Evolutionary conservation across 2,329 filamentous ascomycete species (phyloP), one percentile per base, ranked within the genome.

Genomic region (Truncatella angustata): DNA sequence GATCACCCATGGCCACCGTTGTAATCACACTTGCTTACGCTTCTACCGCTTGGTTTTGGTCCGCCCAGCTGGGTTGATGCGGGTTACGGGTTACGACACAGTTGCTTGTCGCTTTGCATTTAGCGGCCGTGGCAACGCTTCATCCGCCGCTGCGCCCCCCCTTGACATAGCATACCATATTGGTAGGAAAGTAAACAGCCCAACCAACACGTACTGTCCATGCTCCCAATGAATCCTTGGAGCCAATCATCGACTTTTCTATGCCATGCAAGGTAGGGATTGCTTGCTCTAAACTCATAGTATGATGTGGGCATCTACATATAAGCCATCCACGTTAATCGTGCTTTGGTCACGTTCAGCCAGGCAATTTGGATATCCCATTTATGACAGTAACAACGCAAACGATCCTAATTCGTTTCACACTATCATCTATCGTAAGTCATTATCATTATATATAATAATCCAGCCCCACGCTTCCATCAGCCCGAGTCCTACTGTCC

Each of bases 351-450:
- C n/a, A n/a, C n/a, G n/a, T n/a, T n/a, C n/a, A 32, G 7, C 28
- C 28, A 32, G 28, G 7, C 28, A 9, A 14, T 32, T 32, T 32
- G 28, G n/a, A n/a, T n/a, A n/a, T n/a, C n/a, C n/a, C 16, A 9
- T 16, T 44, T 23, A 10, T 44, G 44, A 20, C 26, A 35, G 16
- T 57, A 55, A 60, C 49, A 61, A 64, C 54, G 58, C 56, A 58
- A 63, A 63, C 58, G 62, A 61, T 39, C 45, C 56, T 34, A 61
- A 56, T 57, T 62, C 60, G 60, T 63, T 60, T 53, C 61, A 61
- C 58, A 63, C 63, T 56, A 59, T 61, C 62, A 51, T 64, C 57
- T 60, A 65, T 66, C 64, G 52, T 66, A 50, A 63, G 51, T 66
- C 64, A 58, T 66, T 58, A 62, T 64, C 61, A 58, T 65, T 58